phyloP scores from a whole-genome alignment of 108 stramenopile species.

The Cyclotella choctawhatcheeana region DNA sequence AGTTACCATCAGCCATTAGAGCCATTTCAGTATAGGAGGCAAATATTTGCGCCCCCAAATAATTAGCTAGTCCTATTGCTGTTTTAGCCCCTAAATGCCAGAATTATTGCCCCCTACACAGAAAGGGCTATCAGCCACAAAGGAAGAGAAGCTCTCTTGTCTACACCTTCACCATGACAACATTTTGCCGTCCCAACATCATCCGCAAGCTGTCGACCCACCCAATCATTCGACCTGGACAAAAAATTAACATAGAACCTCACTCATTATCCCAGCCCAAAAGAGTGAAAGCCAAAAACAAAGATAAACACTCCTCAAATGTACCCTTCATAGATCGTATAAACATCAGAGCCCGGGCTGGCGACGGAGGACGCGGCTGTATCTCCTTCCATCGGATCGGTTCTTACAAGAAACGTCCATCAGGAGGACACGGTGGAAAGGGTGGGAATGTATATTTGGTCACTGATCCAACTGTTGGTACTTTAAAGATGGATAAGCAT shows the following conservation, averaged over 20 bases:
- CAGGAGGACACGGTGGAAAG: conserved; percentile 86
- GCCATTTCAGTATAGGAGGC: too few species aligned
- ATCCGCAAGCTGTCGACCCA: neutral
- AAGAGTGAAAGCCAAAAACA: conserved; percentile 24
- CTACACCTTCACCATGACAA: neutral
- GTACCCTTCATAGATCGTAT: conserved; percentile 76
- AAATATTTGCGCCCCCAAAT: too few species aligned
- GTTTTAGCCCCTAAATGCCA: too few species aligned
- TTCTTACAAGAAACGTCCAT: conserved; percentile 65
- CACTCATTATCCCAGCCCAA: neutral
- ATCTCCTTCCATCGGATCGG: conserved; percentile 59
- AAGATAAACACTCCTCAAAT: conserved; percentile 36
- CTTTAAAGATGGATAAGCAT: conserved; percentile 59
- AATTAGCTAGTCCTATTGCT: too few species aligned
- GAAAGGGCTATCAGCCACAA: too few species aligned
- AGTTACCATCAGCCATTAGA: too few species aligned
- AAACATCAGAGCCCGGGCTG: conserved; percentile 70
- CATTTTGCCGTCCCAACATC: neutral
- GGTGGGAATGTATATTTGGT: conserved; percentile 81
- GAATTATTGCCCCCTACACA: too few species aligned
- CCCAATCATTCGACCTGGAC: conserved; percentile 10
- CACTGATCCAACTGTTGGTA: conserved; percentile 69
- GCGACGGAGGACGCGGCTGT: conserved; percentile 76
- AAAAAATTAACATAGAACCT: conserved; percentile 12
- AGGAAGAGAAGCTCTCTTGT: neutral